Base-by-base conservation (phyloP, 257 asterid species). In the Parsonsia alboflavescens region DNA sequence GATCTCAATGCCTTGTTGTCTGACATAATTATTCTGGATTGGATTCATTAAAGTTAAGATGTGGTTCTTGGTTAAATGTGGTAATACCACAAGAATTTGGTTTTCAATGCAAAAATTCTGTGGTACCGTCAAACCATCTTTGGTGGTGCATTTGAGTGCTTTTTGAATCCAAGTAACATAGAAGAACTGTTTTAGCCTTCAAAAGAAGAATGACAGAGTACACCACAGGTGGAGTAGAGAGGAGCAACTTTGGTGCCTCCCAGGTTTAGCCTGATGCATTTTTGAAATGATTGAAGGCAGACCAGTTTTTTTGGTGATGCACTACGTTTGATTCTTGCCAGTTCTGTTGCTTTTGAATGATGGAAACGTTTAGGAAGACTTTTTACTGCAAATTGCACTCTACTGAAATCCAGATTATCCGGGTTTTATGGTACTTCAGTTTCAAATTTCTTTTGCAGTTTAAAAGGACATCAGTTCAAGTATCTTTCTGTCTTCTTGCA, bases 401-500 rank as follows among this genome's bases (percentile, higher is more conserved):
- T 41, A 4, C 30, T 58, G 3, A 42, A 57, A 41, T 16, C n/a
- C 21, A 11, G 0, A 57, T 77, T 30, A n/a, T 57, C 8, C 17
- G 39, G 3, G 19, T 42, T 24, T 36, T 7, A 4, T 3, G 30
- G 24, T 16, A 8, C 36, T 26, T 52, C 7, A 56, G 7, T 63
- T 53, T 65, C 33, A 22, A 36, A 39, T 57, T 19, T 26, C 61
- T 66, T 48, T 21, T n/a, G 48, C 2, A 21, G 11, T 68, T 36
- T 41, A 11, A 12, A 15, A 21, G 46, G 48, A 28, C n/a, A 41
- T 36, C 48, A 21, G 71, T 56, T 73, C 53, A 21, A 2, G 15
- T 67, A 26, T 8, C 57, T 80, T 70, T 63, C 42, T 45, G 21
- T 79, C 48, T 21, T 70, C 30, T 50, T 79, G 53, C 87, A 92